Conservation (phyloP, 78 protist species). For the Dictyostelium discoideum region DNA sequence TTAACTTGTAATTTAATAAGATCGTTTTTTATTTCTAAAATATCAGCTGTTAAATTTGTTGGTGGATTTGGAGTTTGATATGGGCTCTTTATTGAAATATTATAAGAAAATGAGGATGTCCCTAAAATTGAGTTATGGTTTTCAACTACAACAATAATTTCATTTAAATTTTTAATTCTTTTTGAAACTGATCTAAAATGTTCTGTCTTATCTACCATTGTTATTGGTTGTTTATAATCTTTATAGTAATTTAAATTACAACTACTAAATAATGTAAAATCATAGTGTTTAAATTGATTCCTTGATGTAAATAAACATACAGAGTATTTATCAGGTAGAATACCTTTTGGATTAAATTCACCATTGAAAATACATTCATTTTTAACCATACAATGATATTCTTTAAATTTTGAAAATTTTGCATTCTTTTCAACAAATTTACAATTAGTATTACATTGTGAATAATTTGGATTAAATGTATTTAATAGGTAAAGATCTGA, state of each 20-base stretch:
- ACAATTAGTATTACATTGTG: not conserved
- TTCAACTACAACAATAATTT: not conserved
- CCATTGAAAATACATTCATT: not conserved
- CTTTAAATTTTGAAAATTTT: not conserved
- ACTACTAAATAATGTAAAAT: not conserved
- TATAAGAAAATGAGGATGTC: not conserved
- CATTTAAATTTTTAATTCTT: not conserved
- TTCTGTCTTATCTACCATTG: not conserved
- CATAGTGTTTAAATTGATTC: not conserved
- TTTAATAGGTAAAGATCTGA: not conserved
- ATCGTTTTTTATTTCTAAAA: not conserved
- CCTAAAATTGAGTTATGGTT: not conserved
- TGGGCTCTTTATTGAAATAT: not conserved
- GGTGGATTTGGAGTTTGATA: not conserved
- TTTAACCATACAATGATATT: not conserved
- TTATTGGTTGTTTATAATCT: not conserved
- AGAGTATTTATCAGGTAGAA: not conserved
- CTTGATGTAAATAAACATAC: conserved; percentile 4
- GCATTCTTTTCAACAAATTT: not conserved
- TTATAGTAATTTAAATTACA: not conserved
- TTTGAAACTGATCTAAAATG: not conserved
- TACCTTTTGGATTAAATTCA: not conserved
- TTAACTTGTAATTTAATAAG: not conserved
- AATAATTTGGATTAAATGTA: not conserved
- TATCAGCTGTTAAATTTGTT: not conserved